A percentile compares a stretch with the other conserved stretches of the same genome.
Conservation (phyloP, 2,329 filamentous ascomycete species). For the Penicillium sp. region DNA sequence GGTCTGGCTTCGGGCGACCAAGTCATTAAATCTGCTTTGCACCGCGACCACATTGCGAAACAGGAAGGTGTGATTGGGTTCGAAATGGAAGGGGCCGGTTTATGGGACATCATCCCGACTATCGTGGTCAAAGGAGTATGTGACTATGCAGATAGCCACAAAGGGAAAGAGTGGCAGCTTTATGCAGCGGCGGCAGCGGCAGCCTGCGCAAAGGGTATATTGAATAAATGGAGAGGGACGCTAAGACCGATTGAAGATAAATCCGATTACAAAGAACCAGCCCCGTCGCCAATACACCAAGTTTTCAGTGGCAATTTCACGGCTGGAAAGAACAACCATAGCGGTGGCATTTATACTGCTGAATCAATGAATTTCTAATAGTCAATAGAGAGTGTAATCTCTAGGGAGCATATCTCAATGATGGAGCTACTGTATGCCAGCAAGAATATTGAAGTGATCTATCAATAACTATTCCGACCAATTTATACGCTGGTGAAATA, state of each 20-base stretch:
- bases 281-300: too few relatives aligned
- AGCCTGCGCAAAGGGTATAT: too few relatives aligned
- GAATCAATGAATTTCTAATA: neutral
- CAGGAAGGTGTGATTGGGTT: conserved; percentile 27
- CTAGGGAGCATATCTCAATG: neutral
- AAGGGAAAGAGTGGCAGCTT: conserved; percentile 40
- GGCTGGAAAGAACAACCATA: neutral
- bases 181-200: conserved; percentile 28
- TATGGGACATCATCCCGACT: conserved; percentile 34
- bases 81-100: conserved; percentile 41
- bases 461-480: neutral
- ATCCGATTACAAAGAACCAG: too few relatives aligned
- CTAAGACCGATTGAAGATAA: too few relatives aligned
- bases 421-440: neutral
- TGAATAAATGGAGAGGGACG: too few relatives aligned
- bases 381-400: neutral
- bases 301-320: too few relatives aligned
- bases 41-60: conserved; percentile 30
- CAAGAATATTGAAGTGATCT: neutral
- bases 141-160: conserved; percentile 45
- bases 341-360: neutral
- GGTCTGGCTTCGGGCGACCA: conserved; percentile 33
- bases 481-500: neutral
- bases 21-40: conserved; percentile 37
- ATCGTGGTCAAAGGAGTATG: conserved; percentile 39